A percentile compares a stretch with the other conserved stretches of the same genome.
Evolutionary conservation across 2,329 filamentous ascomycete species (phyloP).

Genomic region (Botryotinia convoluta): DNA sequence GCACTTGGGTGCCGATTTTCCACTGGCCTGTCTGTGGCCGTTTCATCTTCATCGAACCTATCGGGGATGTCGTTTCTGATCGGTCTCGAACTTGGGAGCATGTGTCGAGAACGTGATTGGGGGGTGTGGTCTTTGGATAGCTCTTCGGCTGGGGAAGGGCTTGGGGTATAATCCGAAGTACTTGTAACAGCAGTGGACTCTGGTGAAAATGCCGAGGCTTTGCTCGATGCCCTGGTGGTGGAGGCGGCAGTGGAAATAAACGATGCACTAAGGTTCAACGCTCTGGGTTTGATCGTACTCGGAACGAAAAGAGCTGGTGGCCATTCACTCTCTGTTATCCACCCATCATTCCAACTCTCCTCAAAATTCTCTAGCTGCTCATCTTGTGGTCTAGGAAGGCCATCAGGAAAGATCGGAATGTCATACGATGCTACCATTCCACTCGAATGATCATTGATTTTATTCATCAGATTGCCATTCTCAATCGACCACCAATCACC

Average conservation of each 20-base stretch:
- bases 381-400: constrained; percentile 23
- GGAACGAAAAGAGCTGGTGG: constrained; percentile 16
- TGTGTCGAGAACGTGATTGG: constrained; percentile 24
- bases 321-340: constrained; percentile 21
- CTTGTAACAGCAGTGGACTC: constrained; percentile 22
- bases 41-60: neutral
- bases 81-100: constrained; percentile 27
- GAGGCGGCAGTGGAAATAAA: constrained; percentile 24
- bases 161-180: constrained; percentile 21
- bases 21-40: neutral
- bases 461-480: neutral
- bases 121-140: constrained; percentile 15
- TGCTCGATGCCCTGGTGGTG: constrained; percentile 28
- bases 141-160: constrained; percentile 19
- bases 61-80: neutral
- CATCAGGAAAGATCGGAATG: constrained; percentile 22
- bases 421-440: constrained; percentile 18
- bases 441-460: neutral
- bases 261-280: constrained; percentile 27
- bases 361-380: constrained; percentile 14
- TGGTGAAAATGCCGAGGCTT: constrained; percentile 24
- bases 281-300: constrained; percentile 33
- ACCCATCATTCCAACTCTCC: constrained; percentile 22
- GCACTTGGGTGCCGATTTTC: constrained; percentile 14
- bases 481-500: constrained; percentile 22